A percentile compares a stretch with the other conserved stretches of the same genome.
Evolutionary conservation across 2,329 filamentous ascomycete genomes (phyloP).

Genomic region (Verticillium klebahnii): DNA sequence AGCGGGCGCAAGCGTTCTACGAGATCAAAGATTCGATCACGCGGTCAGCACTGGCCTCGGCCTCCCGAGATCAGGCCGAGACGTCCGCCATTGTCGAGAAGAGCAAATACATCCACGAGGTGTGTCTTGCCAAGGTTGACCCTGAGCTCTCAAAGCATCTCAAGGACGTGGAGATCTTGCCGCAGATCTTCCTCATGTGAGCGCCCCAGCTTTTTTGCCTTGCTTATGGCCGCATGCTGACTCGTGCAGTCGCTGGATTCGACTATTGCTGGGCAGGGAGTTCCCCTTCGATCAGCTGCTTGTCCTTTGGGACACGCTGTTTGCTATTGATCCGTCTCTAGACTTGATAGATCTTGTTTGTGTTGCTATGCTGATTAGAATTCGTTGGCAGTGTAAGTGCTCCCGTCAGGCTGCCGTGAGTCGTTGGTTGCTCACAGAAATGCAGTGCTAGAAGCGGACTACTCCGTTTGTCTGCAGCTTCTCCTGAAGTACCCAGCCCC

Average conservation of each 20-base stretch:
- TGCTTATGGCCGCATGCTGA: slow-evolving; percentile 1
- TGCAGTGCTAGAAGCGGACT: slow-evolving; percentile 78
- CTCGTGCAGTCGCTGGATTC: slow-evolving; percentile 73
- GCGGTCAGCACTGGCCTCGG: slow-evolving; percentile 10
- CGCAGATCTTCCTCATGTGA: slow-evolving; percentile 93
- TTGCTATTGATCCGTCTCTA: slow-evolving; percentile 77
- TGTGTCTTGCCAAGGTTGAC: slow-evolving; percentile 72
- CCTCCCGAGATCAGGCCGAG: slow-evolving; percentile 17
- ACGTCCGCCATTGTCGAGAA: slow-evolving; percentile 74
- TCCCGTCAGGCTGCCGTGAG: neutral
- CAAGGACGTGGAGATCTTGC: slow-evolving; percentile 79
- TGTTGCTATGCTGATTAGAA: slow-evolving; percentile 85
- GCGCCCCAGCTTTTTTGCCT: slow-evolving; percentile 14
- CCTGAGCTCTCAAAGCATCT: slow-evolving; percentile 80
- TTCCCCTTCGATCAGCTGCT: slow-evolving; percentile 85
- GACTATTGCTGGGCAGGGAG: slow-evolving; percentile 87
- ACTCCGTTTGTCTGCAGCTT: slow-evolving; percentile 76
- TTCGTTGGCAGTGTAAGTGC: slow-evolving; percentile 78
- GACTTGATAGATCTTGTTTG: slow-evolving; percentile 87
- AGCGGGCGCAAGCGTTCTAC: slow-evolving; percentile 80
- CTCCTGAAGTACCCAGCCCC: slow-evolving; percentile 79
- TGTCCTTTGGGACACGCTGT: slow-evolving; percentile 83
- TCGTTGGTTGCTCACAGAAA: slow-evolving; percentile 15
- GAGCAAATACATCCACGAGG: slow-evolving; percentile 82
- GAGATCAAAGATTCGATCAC: slow-evolving; percentile 53